Evolutionary conservation across 1,139 yeast species (phyloP), one percentile per base, ranked within the genome.

Genomic region (Entelexis paramagnoliae): DNA sequence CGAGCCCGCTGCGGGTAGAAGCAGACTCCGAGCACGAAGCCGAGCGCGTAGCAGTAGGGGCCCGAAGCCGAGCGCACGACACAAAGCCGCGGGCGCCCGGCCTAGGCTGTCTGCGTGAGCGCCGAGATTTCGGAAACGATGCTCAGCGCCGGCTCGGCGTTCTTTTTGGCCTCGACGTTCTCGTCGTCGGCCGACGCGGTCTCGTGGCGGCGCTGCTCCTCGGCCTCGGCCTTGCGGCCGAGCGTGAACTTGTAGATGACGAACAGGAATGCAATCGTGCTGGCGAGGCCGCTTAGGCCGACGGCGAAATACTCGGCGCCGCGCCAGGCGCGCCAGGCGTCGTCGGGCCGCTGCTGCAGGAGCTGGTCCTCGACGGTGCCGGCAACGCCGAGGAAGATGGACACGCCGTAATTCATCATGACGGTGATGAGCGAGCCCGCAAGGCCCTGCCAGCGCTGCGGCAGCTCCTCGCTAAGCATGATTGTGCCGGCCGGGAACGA

Each of bases 381-480:
- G 2, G 85, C 81, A 46, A 80, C 65, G 1, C 85, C 85, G 44
- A 81, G 71, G 1, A 83, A 83, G 29, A 80, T 66, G 0, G 84
- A 74, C 44, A 80, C 77, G 14, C 83, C 75, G 61, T 80, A 81
- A 62, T 80, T 80, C 34, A 79, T 79, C 49, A 75, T 72, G 0
- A 85, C 79, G 4, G 78, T 73, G 2, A 80, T 78, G 52, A 81
- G 67, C 0, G 84, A 77, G 0, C 81, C 86, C 0, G 85, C 83
- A 50, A 79, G 71, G 4, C 86, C 87, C 62, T 81, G 86, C 54
- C 76, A 73, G 22, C 72, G 66, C 44, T 68, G 64, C 0, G 83
- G 82, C 32, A 80, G 69, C n/a, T 71, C 66, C 46, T 73, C 67
- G 36, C 77, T 70, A 34, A 80, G 65, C 38, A 79, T 67, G 51